Base-by-base conservation (phyloP, 169 alveolate genomes). In the Eimeria zaria region DNA sequence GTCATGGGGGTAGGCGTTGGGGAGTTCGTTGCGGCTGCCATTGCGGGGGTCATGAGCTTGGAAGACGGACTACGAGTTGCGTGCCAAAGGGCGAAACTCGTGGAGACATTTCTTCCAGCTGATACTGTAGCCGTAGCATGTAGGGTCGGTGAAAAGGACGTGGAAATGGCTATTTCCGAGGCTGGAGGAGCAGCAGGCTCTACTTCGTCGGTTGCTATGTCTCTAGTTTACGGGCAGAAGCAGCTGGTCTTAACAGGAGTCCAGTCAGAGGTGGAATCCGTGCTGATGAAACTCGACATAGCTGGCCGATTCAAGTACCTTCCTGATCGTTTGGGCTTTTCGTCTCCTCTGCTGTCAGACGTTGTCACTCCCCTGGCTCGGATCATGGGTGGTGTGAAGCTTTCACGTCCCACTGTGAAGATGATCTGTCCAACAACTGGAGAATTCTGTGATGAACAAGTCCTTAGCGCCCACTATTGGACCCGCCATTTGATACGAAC, bases 151-250 rank as follows among this genome's bases (percentile, higher is more conserved):
- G 97, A 89, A 41, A 98, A 97, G 53, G 98, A 97, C 89, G 98
- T 95, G 33, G 98, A 97, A 55, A 91, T 97, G 97, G 98, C 98
- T 14, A 69, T 97, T 51, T 97, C 98, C n/a, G 98, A 97, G 53
- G 80, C 97, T 53, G 98, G 98, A 44, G 92, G 92, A 36, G 92
- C 78, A 58, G 96, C 97, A 0, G 97, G 94, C 64, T 60, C 91
- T n/a, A 67, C 95, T 53, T 74, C 71, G 48, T 84, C 93, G 11
- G 96, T 97, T 41, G 91, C 95, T 14, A 48, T 97, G 51, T 89
- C 97, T 48, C 89, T 97, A n/a, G 91, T 96, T 91, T 85, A 96
- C 64, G 98, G 98, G 30, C 92, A 92, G 60, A 94, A 96, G 81
- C 89, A 89, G 24, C 81, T 96, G 58, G 90, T 97, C 48, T 83